phyloP scores from a whole-genome alignment of 169 alveolate species.

The Plasmodium reichenowi region DNA sequence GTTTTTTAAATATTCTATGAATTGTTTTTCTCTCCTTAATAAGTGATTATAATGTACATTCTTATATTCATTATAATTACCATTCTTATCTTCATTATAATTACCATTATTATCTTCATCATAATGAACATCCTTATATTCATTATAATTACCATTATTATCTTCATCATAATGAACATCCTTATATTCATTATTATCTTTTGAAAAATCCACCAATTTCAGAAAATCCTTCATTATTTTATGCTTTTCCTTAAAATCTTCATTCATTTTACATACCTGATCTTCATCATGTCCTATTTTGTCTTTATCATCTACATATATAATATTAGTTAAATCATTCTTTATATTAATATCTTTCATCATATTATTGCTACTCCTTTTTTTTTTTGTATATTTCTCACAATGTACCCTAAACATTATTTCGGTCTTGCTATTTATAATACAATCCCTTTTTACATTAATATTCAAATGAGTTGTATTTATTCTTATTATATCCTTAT shows the following conservation, averaged over 20 bases:
- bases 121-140: background rate
- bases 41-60: background rate
- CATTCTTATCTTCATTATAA: background rate
- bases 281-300: background rate
- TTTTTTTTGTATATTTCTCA: too few relatives aligned
- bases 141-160: background rate
- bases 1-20: slow-evolving; percentile 28
- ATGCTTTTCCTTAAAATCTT: background rate
- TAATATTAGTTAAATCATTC: too few relatives aligned
- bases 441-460: too few relatives aligned
- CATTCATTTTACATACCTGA: background rate
- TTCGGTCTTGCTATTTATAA: too few relatives aligned
- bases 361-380: too few relatives aligned
- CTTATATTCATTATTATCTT: background rate
- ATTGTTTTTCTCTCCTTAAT: slow-evolving; percentile 3
- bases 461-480: too few relatives aligned
- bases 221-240: background rate
- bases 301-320: background rate
- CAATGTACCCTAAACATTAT: too few relatives aligned
- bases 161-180: background rate
- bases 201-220: background rate
- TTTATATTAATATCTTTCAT: too few relatives aligned
- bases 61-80: background rate
- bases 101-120: background rate
- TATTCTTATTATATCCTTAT: too few relatives aligned